Percentiles rank a stretch among this genome's conserved stretches.
Conservation (phyloP, 2,329 filamentous ascomycete species). For the Trichophaea hybrida region DNA sequence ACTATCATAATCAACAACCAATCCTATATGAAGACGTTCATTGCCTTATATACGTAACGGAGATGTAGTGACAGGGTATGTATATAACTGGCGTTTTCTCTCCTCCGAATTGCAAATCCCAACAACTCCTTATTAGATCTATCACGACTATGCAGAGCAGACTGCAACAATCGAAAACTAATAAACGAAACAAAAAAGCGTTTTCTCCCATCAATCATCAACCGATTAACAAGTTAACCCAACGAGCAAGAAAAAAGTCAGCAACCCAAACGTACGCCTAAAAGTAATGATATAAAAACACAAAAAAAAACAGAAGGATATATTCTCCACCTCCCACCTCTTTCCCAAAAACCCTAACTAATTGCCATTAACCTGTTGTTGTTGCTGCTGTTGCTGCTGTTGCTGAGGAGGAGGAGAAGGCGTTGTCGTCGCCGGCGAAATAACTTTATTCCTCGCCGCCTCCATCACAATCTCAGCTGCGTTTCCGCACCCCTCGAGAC, state of each 20-base stretch:
- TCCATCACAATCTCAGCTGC: slow-evolving; percentile 54
- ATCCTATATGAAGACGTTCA: too few species aligned
- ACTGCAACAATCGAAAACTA: not conserved
- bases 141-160: not conserved
- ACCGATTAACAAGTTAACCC: not conserved
- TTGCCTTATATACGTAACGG: too few species aligned
- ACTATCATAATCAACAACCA: too few species aligned
- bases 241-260: not conserved
- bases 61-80: too few species aligned
- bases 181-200: not conserved
- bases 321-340: not conserved
- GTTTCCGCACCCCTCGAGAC: slow-evolving; percentile 30
- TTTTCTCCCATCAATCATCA: not conserved
- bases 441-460: slow-evolving; percentile 47
- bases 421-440: slow-evolving; percentile 6
- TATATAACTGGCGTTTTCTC: too few species aligned
- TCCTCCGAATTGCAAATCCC: not conserved
- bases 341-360: not conserved
- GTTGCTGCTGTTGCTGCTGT: too few species aligned
- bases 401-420: too few species aligned
- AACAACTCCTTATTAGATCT: too few species aligned
- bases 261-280: not conserved
- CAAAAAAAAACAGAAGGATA: too few species aligned
- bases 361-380: not conserved
- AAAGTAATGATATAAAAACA: not conserved